Evolutionary conservation across 2,329 filamentous ascomycete genomes (phyloP).

Genomic region (Biscogniauxia sp.): DNA sequence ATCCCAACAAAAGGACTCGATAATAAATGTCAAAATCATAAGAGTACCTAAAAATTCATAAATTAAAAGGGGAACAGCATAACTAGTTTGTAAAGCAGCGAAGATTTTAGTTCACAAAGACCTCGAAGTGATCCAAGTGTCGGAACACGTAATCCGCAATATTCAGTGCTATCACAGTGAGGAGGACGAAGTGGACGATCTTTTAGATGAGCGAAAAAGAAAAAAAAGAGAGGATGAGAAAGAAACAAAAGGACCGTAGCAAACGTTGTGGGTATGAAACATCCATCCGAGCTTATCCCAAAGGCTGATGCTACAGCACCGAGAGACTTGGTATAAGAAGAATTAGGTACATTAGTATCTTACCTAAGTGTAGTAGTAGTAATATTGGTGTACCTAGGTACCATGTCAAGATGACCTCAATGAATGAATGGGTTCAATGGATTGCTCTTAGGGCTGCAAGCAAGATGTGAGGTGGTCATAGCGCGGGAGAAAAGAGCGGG

Average conservation of each 20-base stretch:
- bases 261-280: not conserved
- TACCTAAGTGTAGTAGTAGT: too few species aligned
- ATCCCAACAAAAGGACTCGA: not conserved
- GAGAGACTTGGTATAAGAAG: not conserved
- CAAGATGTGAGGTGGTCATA: not conserved
- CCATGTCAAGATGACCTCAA: not conserved
- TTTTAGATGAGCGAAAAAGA: not conserved
- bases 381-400: too few species aligned
- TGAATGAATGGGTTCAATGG: not conserved
- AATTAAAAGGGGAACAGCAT: not conserved
- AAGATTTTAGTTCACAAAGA: not conserved
- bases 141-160: not conserved
- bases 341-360: not conserved
- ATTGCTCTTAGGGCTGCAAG: not conserved
- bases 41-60: not conserved
- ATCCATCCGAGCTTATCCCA: not conserved
- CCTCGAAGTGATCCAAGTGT: not conserved
- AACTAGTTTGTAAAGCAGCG: not conserved
- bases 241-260: not conserved
- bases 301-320: not conserved
- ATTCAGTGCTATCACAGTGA: not conserved
- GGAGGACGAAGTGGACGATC: not conserved
- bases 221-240: not conserved
- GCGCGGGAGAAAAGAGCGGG: not conserved
- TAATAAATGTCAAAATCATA: not conserved